phyloP scores from a whole-genome alignment of 2,329 filamentous ascomycete genomes.

The Cordyceps cicadae region DNA sequence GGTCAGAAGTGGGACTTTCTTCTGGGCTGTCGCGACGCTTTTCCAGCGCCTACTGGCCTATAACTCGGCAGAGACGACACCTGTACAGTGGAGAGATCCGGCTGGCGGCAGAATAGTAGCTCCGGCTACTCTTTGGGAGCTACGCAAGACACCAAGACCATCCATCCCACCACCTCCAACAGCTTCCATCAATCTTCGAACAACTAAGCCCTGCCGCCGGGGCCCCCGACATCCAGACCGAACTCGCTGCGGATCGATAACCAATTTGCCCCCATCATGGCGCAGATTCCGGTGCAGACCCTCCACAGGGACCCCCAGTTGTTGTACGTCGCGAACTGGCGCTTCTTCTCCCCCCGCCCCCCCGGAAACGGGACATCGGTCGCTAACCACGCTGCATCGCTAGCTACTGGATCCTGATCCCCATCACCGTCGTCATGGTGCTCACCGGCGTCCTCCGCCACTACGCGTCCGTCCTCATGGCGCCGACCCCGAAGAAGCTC shows the following conservation, averaged over 20 bases:
- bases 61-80: background rate
- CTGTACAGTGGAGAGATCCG: background rate
- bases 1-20: background rate
- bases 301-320: slow-evolving; percentile 97
- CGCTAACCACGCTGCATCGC: background rate
- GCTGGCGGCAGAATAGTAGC: slow-evolving; percentile 15
- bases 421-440: slow-evolving; percentile 97
- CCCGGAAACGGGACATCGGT: background rate
- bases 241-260: background rate
- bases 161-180: background rate
- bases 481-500: slow-evolving; percentile 73
- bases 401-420: slow-evolving; percentile 98
- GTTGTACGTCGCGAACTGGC: slow-evolving; percentile 55
- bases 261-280: slow-evolving; percentile 49
- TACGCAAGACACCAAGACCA: background rate
- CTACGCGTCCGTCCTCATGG: slow-evolving; percentile 89
- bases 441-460: slow-evolving; percentile 92
- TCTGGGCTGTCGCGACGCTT: background rate
- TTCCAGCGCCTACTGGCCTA: background rate
- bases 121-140: background rate
- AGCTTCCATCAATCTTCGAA: background rate
- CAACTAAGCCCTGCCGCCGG: background rate
- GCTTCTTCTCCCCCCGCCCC: too few species aligned
- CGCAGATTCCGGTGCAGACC: slow-evolving; percentile 78
- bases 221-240: background rate